These are phyloP conservation scores for Desmodesmus armatus DNA, from an alignment of 139 green algal species.

Conservation along the genomic window DNA sequence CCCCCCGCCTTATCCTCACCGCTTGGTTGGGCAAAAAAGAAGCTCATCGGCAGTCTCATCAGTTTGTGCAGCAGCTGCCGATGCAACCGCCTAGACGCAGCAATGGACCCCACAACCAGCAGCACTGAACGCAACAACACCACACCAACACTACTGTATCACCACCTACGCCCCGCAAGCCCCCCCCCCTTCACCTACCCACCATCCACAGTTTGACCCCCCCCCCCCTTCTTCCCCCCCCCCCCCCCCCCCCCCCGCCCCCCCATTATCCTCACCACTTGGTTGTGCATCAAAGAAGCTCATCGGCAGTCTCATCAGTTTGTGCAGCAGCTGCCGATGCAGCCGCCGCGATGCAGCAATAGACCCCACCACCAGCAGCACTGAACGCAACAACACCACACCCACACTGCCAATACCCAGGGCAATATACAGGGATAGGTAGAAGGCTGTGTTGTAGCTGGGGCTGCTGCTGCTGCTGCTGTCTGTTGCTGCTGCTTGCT, in stretches of 20 bases:
- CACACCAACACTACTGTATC: not conserved
- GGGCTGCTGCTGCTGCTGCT: too few relatives aligned
- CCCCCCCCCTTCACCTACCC: not conserved
- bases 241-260: too few relatives aligned
- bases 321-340: constrained; percentile 58
- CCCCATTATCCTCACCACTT: too few relatives aligned
- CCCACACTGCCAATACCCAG: constrained; percentile 36
- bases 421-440: constrained; percentile 15
- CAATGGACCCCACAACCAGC: constrained; percentile 62
- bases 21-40: too few relatives aligned
- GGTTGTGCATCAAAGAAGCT: constrained; percentile 91
- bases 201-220: not conserved
- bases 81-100: constrained; percentile 53
- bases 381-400: constrained; percentile 28
- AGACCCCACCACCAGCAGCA: constrained; percentile 59
- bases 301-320: constrained; percentile 84
- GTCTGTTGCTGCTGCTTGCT: too few relatives aligned
- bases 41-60: not conserved
- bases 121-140: constrained; percentile 1
- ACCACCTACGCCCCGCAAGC: not conserved
- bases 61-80: not conserved
- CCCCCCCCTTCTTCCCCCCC: too few relatives aligned
- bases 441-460: not conserved
- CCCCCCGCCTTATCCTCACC: too few relatives aligned
- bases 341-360: constrained; percentile 59